phyloP scores from a whole-genome alignment of 306 rosid genomes.

The Glycine soja region DNA sequence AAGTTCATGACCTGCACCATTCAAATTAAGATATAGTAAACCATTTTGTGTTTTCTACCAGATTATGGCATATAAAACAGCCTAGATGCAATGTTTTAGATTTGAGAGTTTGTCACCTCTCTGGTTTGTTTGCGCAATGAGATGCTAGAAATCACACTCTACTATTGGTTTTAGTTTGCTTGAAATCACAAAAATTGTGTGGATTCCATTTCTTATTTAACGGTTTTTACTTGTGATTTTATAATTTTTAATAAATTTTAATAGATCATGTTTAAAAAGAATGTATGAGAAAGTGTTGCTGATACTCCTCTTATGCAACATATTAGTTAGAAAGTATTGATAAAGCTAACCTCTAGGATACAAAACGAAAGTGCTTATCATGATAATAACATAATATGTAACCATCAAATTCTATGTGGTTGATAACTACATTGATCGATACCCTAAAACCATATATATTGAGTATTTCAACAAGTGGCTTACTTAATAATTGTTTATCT shows the following conservation, averaged over 20 bases:
- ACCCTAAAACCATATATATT: background rate
- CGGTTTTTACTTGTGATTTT: too few species aligned
- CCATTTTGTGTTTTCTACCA: background rate
- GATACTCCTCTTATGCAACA: background rate
- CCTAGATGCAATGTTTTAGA: background rate
- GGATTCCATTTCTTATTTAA: too few species aligned
- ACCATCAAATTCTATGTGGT: background rate
- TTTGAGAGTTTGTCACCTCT: background rate
- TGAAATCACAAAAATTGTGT: too few species aligned
- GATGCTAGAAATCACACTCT: too few species aligned
- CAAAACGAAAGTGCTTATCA: background rate
- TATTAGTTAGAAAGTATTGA: background rate
- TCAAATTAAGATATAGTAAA: background rate
- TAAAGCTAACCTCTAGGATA: background rate
- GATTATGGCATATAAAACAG: background rate
- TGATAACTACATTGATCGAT: background rate
- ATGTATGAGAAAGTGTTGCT: too few species aligned
- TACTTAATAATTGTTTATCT: background rate
- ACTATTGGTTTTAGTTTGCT: too few species aligned
- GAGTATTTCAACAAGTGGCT: background rate
- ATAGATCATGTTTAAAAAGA: too few species aligned
- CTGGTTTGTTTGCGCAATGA: background rate
- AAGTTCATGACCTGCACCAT: constrained; percentile 70
- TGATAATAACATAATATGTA: background rate
- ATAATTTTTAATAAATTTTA: too few species aligned